Conservation (phyloP, 2,329 filamentous ascomycete species). For the Claviceps paspali region DNA sequence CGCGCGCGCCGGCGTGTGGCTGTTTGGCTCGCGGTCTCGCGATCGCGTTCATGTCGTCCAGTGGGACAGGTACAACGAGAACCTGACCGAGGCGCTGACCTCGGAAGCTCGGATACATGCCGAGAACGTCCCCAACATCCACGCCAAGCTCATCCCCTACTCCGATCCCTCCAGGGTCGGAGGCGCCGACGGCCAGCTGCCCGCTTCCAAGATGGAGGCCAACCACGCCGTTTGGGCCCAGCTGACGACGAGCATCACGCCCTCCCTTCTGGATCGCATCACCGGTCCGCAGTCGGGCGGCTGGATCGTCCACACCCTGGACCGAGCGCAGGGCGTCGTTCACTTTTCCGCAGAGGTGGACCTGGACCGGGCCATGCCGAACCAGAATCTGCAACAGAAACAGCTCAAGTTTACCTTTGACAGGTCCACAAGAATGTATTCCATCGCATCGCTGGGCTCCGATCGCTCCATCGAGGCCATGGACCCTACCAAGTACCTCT, state of each 20-base stretch:
- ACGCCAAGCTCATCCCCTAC: conserved; percentile 30
- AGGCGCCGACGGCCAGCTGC: conserved; percentile 7
- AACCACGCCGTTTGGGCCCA: conserved; percentile 32
- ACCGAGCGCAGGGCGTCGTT: conserved; percentile 31
- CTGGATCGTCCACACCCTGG: conserved; percentile 39
- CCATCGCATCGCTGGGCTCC: conserved; percentile 20
- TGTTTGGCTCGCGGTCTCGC: conserved; percentile 21
- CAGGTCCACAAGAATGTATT: conserved; percentile 26
- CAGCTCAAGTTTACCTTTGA: conserved; percentile 34
- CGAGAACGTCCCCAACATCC: conserved; percentile 23
- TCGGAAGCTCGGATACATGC: conserved; percentile 31
- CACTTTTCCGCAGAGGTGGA: conserved; percentile 22
- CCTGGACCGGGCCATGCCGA: conserved; percentile 24
- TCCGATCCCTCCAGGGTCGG: conserved; percentile 18
- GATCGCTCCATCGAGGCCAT: conserved; percentile 28
- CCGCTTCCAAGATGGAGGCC: conserved; percentile 9
- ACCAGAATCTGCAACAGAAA: conserved; percentile 17
- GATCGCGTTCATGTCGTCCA: conserved; percentile 29
- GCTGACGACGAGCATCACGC: conserved; percentile 33
- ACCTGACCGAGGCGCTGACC: conserved; percentile 31
- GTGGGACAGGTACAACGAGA: conserved; percentile 42
- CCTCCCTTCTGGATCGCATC: conserved; percentile 29
- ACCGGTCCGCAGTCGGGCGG: conserved; percentile 24
- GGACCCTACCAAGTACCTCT: conserved; percentile 34
- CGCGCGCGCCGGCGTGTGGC: conserved; percentile 42